Evolutionary conservation across 768 basidiomycete species (phyloP).

Genomic region (Mycena epipterygia): DNA sequence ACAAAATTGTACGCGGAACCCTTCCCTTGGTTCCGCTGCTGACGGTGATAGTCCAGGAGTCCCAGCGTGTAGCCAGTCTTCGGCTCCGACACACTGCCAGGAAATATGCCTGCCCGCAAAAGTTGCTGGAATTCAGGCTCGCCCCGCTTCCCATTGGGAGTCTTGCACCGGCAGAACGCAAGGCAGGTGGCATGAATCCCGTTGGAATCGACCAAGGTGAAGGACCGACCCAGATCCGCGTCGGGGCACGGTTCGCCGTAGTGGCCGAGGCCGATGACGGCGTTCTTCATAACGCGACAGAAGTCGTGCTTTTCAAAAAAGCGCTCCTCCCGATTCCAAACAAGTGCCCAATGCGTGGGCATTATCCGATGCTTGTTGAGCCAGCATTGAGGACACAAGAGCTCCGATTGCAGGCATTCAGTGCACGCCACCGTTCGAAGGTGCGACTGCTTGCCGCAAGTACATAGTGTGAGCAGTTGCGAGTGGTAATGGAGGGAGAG

Average conservation of each 20-base stretch:
- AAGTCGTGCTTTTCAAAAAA: too few species aligned
- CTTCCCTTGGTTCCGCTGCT: slow-evolving; percentile 21
- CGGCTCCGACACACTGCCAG: slow-evolving; percentile 18
- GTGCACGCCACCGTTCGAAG: too few species aligned
- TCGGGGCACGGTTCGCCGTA: too few species aligned
- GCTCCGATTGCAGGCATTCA: too few species aligned
- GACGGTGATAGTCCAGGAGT: slow-evolving; percentile 14
- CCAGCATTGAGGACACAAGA: too few species aligned
- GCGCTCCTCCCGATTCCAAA: too few species aligned
- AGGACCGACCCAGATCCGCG: neutral
- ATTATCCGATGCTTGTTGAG: too few species aligned
- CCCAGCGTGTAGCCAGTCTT: slow-evolving; percentile 28
- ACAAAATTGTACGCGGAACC: slow-evolving; percentile 20
- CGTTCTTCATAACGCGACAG: slow-evolving; percentile 13
- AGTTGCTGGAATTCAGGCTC: slow-evolving; percentile 19
- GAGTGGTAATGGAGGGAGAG: too few species aligned
- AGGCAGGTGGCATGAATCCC: slow-evolving; percentile 29
- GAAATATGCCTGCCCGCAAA: slow-evolving; percentile 21
- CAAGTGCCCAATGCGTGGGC: too few species aligned
- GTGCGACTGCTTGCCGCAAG: too few species aligned
- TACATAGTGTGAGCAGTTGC: too few species aligned
- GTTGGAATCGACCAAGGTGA: slow-evolving; percentile 25
- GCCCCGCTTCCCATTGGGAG: neutral
- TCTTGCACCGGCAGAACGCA: slow-evolving; percentile 16
- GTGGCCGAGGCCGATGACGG: too few species aligned